Conservation (phyloP, 108 stramenopile species). For the Discostella stelligeroides region DNA sequence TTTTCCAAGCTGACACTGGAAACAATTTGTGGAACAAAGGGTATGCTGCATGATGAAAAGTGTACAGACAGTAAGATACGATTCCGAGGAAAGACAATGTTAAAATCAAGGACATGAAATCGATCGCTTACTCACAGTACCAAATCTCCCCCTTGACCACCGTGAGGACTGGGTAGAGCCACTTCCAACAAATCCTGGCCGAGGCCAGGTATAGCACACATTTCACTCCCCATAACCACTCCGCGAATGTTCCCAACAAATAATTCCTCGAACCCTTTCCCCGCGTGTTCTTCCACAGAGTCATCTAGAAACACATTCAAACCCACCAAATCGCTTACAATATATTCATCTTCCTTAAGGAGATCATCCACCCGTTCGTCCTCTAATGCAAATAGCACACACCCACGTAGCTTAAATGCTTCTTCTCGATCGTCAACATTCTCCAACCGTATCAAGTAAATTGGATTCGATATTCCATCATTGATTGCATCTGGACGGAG, state of each 20-base stretch:
- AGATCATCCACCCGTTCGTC: slow-evolving; percentile 60
- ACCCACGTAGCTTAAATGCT: slow-evolving; percentile 63
- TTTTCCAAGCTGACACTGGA: slow-evolving; percentile 60
- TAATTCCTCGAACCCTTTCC: slow-evolving; percentile 37
- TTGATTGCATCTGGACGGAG: slow-evolving; percentile 40
- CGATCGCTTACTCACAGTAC: slow-evolving; percentile 47
- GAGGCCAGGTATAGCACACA: slow-evolving; percentile 77
- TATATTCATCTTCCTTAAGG: slow-evolving; percentile 59
- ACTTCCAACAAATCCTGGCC: slow-evolving; percentile 85
- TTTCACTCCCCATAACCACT: slow-evolving; percentile 80
- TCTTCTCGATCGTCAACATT: slow-evolving; percentile 61
- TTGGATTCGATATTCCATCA: slow-evolving; percentile 22
- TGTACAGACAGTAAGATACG: background rate
- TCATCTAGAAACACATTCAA: slow-evolving; percentile 63
- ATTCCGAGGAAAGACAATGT: background rate
- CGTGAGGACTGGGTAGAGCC: slow-evolving; percentile 36
- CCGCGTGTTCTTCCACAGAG: slow-evolving; percentile 14
- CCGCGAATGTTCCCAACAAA: slow-evolving; percentile 72
- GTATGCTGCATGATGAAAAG: slow-evolving; percentile 41
- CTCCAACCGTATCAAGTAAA: slow-evolving; percentile 68
- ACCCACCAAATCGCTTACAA: slow-evolving; percentile 79
- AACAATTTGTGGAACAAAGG: slow-evolving; percentile 81
- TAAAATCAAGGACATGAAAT: background rate
- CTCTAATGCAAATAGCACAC: slow-evolving; percentile 62
- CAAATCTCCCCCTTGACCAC: slow-evolving; percentile 56